Evolutionary conservation across 106 monocot genomes (phyloP).

Genomic region (Alisma plantagoaquatica): DNA sequence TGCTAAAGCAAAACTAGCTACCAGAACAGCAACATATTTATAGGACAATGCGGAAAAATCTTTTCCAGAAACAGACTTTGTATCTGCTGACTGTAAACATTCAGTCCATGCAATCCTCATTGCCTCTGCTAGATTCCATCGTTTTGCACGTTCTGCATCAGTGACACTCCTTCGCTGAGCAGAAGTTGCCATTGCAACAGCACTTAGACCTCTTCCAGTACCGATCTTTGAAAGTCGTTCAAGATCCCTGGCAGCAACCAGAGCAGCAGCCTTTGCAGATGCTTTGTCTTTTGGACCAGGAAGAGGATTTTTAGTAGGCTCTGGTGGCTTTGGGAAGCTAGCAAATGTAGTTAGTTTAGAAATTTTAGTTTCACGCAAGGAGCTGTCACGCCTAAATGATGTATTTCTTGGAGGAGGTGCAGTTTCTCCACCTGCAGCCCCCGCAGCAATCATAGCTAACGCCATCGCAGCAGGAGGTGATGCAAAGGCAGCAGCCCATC

Average conservation of each 20-base stretch:
- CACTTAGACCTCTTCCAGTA: constrained; percentile 91
- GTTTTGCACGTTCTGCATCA: constrained; percentile 78
- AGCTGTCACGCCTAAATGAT: constrained; percentile 54
- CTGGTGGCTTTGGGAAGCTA: constrained; percentile 76
- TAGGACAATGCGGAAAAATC: constrained; percentile 75
- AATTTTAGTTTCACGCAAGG: constrained; percentile 54
- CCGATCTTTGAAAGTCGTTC: constrained; percentile 85
- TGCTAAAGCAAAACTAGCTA: constrained; percentile 76
- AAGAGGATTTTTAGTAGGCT: constrained; percentile 31
- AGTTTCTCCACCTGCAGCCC: constrained; percentile 74
- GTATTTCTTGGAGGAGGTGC: constrained; percentile 33
- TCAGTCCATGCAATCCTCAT: constrained; percentile 93
- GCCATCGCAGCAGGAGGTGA: constrained; percentile 99
- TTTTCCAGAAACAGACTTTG: constrained; percentile 55
- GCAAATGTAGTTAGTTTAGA: constrained; percentile 57
- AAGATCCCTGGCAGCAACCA: constrained; percentile 82
- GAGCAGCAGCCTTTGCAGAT: constrained; percentile 82
- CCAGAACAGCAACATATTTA: constrained; percentile 83
- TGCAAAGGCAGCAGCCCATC: constrained; percentile 98
- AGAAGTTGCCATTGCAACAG: constrained; percentile 99
- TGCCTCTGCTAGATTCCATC: constrained; percentile 86
- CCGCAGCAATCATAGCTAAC: constrained; percentile 98
- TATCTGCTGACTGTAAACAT: constrained; percentile 60
- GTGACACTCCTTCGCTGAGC: constrained; percentile 73
- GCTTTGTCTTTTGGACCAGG: constrained; percentile 75